phyloP scores from a whole-genome alignment of 129 eudicot species.

The Deinandra increscens region DNA sequence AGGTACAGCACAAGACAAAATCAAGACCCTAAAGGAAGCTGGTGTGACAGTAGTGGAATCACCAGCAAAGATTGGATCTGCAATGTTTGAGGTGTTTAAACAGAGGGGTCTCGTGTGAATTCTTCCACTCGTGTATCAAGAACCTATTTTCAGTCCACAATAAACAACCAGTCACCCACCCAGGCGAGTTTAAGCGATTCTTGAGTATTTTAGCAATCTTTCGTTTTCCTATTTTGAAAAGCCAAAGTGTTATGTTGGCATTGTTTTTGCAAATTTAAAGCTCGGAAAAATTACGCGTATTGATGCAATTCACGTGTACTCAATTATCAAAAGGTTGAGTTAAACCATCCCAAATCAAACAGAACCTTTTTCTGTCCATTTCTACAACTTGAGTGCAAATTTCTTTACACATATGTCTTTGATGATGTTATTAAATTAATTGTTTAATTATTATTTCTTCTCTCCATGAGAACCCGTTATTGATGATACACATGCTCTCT shows the following conservation, averaged over 20 bases:
- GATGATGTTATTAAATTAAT: background rate
- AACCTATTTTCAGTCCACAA: slow-evolving; percentile 33
- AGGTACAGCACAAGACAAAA: slow-evolving; percentile 99
- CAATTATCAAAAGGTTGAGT: slow-evolving; percentile 27
- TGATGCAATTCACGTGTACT: slow-evolving; percentile 24
- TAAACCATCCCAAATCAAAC: slow-evolving; percentile 10
- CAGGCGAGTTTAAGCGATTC: slow-evolving; percentile 27
- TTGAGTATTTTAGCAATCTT: slow-evolving; percentile 18
- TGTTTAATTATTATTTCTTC: too few relatives aligned
- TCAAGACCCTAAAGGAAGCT: slow-evolving; percentile 82
- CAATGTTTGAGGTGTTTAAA: slow-evolving; percentile 92
- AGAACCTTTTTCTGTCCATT: slow-evolving; percentile 20
- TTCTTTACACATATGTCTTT: background rate
- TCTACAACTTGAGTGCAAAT: background rate
- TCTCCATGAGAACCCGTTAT: too few relatives aligned
- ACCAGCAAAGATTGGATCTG: slow-evolving; percentile 91
- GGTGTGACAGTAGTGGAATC: slow-evolving; percentile 96
- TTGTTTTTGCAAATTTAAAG: slow-evolving; percentile 25
- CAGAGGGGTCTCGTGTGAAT: slow-evolving; percentile 82
- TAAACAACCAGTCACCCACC: slow-evolving; percentile 32
- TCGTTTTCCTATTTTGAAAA: slow-evolving; percentile 17
- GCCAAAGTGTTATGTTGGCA: slow-evolving; percentile 34
- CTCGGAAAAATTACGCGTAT: slow-evolving; percentile 23
- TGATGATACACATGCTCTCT: too few relatives aligned
- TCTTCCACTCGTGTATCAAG: slow-evolving; percentile 15